A percentile compares a stretch with the other conserved stretches of the same genome.
phyloP scores from a whole-genome alignment of 805 yeast genomes.

The Novakomyces olei region DNA sequence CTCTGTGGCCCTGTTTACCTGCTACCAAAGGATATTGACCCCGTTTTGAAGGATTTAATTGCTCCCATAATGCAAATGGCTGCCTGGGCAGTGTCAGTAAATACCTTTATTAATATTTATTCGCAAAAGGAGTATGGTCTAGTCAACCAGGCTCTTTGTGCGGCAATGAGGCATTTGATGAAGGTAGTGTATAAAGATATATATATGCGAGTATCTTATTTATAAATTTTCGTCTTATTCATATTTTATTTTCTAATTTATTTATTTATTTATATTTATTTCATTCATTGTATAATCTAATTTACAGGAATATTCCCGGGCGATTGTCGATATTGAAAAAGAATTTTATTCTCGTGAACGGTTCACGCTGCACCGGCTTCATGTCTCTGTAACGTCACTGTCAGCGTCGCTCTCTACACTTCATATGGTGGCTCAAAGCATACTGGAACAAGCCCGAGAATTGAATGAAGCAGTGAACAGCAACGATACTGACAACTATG shows the following conservation, averaged over 20 bases:
- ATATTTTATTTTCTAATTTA: slow-evolving; percentile 19
- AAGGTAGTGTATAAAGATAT: slow-evolving; percentile 22
- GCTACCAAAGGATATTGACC: slow-evolving; percentile 49
- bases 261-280: slow-evolving; percentile 39
- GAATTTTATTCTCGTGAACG: too few relatives aligned
- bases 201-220: slow-evolving; percentile 32
- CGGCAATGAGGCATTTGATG: slow-evolving; percentile 28
- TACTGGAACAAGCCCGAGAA: slow-evolving; percentile 13
- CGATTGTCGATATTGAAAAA: too few relatives aligned
- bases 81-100: slow-evolving; percentile 35
- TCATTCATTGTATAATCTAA: too few relatives aligned
- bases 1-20: slow-evolving; percentile 54
- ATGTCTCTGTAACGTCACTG: too few relatives aligned
- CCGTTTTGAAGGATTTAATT: slow-evolving; percentile 48
- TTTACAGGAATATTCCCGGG: too few relatives aligned
- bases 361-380: too few relatives aligned
- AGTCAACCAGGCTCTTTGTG: slow-evolving; percentile 52
- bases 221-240: slow-evolving; percentile 32
- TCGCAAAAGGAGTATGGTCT: slow-evolving; percentile 37
- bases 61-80: slow-evolving; percentile 40
- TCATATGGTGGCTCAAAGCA: too few relatives aligned
- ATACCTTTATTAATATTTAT: slow-evolving; percentile 38
- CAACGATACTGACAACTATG: slow-evolving; percentile 19
- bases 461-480: slow-evolving; percentile 10
- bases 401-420: too few relatives aligned